A percentile compares a stretch with the other conserved stretches of the same genome.
These are phyloP conservation scores for Quercus wislizeni DNA, from an alignment of 306 rosid species.

Conservation along the genomic window DNA sequence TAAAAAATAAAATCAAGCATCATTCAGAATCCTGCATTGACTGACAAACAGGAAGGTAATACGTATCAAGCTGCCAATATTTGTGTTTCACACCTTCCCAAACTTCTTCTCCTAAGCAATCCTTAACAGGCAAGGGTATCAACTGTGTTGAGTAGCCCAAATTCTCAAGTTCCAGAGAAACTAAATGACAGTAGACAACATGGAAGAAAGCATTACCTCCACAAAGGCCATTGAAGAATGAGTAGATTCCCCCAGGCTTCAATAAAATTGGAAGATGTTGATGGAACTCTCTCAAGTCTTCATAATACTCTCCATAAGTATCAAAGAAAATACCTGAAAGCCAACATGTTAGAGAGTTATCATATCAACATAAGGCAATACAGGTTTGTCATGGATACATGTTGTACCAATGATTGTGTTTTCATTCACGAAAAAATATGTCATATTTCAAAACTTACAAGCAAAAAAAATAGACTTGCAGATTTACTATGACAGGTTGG, in stretches of 20 bases:
- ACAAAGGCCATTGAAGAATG: conserved; percentile 90
- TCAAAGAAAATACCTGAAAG: conserved; percentile 89
- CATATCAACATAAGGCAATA: not conserved
- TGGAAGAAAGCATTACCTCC: conserved; percentile 96
- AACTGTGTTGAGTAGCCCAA: conserved; percentile 84
- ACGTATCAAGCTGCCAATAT: conserved; percentile 97
- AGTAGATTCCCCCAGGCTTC: conserved; percentile 85
- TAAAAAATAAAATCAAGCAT: conserved; percentile 20
- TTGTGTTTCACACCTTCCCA: conserved; percentile 96
- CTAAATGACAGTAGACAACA: conserved; percentile 86
- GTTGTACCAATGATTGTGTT: not conserved
- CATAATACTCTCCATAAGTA: conserved; percentile 95
- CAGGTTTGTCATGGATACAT: not conserved
- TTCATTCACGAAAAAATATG: not conserved
- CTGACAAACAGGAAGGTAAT: conserved; percentile 92
- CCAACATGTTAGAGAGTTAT: conserved; percentile 6
- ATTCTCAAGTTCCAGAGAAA: conserved; percentile 82
- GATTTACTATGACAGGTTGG: not conserved
- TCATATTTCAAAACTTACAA: not conserved
- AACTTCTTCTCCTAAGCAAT: conserved; percentile 74
- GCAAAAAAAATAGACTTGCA: not conserved
- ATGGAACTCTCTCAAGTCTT: conserved; percentile 89
- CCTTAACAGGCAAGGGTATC: conserved; percentile 88
- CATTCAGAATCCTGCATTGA: conserved; percentile 49
- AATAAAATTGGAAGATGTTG: conserved; percentile 72